Conservation (phyloP, 1,284 basidiomycete species). For the Cryptococcus sp. region DNA sequence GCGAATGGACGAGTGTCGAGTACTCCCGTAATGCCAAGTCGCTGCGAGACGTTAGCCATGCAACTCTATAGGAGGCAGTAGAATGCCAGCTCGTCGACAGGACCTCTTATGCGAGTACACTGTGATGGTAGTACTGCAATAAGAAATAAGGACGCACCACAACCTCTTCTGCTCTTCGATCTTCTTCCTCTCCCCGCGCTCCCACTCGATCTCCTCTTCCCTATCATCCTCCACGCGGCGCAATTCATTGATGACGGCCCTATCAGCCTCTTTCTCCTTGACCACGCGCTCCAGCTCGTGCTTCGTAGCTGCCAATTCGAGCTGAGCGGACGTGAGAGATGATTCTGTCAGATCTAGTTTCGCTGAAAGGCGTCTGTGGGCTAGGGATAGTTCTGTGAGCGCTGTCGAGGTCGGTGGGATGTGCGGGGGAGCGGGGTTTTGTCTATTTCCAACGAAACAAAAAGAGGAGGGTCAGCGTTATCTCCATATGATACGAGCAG, state of each 20-base stretch:
- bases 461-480: too few relatives aligned
- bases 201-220: slow-evolving; percentile 58
- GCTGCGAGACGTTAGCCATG: slow-evolving; percentile 24
- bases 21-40: slow-evolving; percentile 51
- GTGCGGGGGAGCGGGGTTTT: slow-evolving; percentile 34
- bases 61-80: too few relatives aligned
- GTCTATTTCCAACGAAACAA: background rate
- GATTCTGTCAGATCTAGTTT: slow-evolving; percentile 50
- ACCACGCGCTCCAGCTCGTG: slow-evolving; percentile 62
- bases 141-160: slow-evolving; percentile 30
- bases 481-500: too few relatives aligned
- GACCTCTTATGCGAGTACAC: background rate
- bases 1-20: slow-evolving; percentile 36
- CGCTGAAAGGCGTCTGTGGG: slow-evolving; percentile 50
- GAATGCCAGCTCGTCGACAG: background rate
- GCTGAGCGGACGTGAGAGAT: slow-evolving; percentile 32
- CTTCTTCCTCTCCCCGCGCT: slow-evolving; percentile 42
- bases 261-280: slow-evolving; percentile 59
- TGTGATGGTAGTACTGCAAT: background rate
- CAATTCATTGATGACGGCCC: slow-evolving; percentile 37
- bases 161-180: slow-evolving; percentile 51
- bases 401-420: slow-evolving; percentile 37
- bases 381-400: slow-evolving; percentile 51
- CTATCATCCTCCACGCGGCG: slow-evolving; percentile 61
- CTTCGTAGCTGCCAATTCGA: slow-evolving; percentile 55